Evolutionary conservation across 768 basidiomycete genomes (phyloP).

Genomic region (Xanthoconium stramineum): DNA sequence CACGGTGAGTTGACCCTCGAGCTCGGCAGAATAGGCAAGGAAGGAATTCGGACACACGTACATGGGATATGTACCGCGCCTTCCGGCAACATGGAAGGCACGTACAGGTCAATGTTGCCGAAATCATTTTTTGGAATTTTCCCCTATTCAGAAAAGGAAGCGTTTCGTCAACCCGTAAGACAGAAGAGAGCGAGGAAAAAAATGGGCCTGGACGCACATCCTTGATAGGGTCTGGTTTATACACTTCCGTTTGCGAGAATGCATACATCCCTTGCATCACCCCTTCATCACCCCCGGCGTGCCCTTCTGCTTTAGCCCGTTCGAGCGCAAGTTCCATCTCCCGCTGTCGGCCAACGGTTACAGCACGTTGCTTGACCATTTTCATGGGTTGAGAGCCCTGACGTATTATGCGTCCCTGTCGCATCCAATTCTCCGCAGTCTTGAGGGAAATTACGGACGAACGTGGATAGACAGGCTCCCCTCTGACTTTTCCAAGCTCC

Average conservation of each 20-base stretch:
- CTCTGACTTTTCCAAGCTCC: constrained; percentile 90
- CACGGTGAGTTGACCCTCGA: constrained; percentile 11
- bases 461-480: constrained; percentile 88
- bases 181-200: background rate
- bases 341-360: constrained; percentile 74
- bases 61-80: constrained; percentile 91
- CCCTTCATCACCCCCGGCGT: constrained; percentile 44
- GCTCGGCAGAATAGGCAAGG: constrained; percentile 5
- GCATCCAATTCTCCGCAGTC: constrained; percentile 93
- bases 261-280: constrained; percentile 88
- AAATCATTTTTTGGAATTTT: constrained; percentile 93
- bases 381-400: constrained; percentile 84
- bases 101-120: constrained; percentile 96
- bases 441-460: constrained; percentile 82
- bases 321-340: constrained; percentile 60
- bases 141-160: constrained; percentile 52
- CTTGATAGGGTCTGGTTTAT: constrained; percentile 73
- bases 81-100: constrained; percentile 87
- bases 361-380: constrained; percentile 79
- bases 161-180: constrained; percentile 2
- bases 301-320: constrained; percentile 37
- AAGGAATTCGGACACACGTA: constrained; percentile 40
- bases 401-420: constrained; percentile 71
- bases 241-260: constrained; percentile 78
- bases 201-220: constrained; percentile 72